These are phyloP conservation scores for Erythrophleum ivorense DNA, from an alignment of 331 rosid species.

Conservation along the genomic window DNA sequence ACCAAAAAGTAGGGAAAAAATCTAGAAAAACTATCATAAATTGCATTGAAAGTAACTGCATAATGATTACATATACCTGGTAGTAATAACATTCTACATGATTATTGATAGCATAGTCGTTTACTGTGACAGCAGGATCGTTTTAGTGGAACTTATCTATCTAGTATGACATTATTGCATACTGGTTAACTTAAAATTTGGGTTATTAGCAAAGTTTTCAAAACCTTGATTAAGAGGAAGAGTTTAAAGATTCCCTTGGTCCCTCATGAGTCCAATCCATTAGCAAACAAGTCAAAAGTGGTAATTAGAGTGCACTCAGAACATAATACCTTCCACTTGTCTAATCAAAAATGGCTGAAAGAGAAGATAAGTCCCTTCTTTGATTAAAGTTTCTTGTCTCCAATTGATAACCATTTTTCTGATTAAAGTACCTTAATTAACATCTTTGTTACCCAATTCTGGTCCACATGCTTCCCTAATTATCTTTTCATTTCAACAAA, in stretches of 20 bases:
- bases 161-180: constrained; percentile 47
- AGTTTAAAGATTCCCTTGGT: constrained; percentile 54
- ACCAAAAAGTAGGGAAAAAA: no score
- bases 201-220: constrained; percentile 46
- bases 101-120: no score
- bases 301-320: constrained; percentile 62
- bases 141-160: constrained; percentile 35
- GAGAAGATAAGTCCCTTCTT: constrained; percentile 28
- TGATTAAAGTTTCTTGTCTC: constrained; percentile 56
- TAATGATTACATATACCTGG: no score
- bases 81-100: no score
- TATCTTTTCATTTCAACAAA: no score
- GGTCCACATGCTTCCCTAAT: no score
- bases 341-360: constrained; percentile 38
- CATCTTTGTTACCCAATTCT: constrained; percentile 11
- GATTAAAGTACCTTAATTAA: constrained; percentile 33
- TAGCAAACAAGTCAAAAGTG: constrained; percentile 61
- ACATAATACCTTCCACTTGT: constrained; percentile 49
- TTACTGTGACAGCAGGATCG: constrained; percentile 7
- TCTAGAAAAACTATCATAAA: no score
- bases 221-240: constrained; percentile 31
- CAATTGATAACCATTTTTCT: constrained; percentile 44
- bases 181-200: constrained; percentile 50
- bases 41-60: no score
- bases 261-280: constrained; percentile 51